Evolutionary conservation across 805 yeast genomes (phyloP).

Genomic region (Clavispora fructus): DNA sequence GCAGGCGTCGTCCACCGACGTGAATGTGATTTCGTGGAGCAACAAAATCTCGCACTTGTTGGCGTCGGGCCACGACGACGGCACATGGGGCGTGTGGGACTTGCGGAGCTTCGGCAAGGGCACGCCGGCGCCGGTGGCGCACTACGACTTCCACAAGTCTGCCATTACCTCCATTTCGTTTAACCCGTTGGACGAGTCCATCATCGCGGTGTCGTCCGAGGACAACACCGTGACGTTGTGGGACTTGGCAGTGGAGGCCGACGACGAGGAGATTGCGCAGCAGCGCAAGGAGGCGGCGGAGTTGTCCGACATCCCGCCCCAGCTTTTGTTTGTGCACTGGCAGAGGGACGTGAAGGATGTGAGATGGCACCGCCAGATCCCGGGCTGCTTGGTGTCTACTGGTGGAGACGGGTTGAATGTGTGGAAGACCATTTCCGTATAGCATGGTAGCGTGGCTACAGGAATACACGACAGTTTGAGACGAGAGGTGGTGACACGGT

Average conservation of each 20-base stretch:
- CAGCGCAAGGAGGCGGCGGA: conserved; percentile 77
- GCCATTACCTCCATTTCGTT: conserved; percentile 91
- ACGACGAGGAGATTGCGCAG: conserved; percentile 86
- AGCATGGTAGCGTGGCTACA: conserved; percentile 6
- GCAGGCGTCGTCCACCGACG: conserved; percentile 73
- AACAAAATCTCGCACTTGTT: conserved; percentile 76
- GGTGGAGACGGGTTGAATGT: conserved; percentile 93
- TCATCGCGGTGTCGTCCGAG: conserved; percentile 91
- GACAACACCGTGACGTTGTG: conserved; percentile 96
- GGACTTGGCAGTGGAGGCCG: conserved; percentile 99
- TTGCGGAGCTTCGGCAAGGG: conserved; percentile 67
- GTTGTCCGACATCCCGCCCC: conserved; percentile 89
- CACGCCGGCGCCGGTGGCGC: conserved; percentile 79
- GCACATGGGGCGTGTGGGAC: conserved; percentile 98
- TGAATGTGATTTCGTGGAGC: conserved; percentile 96
- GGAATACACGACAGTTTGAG: no score
- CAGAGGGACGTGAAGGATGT: conserved; percentile 96
- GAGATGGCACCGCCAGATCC: conserved; percentile 95
- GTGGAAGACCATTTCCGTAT: conserved; percentile 96
- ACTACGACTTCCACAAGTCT: conserved; percentile 90
- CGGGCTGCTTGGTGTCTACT: conserved; percentile 90
- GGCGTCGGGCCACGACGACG: conserved; percentile 97
- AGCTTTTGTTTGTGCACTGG: conserved; percentile 95
- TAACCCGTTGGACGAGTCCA: conserved; percentile 93
- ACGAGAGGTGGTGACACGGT: background rate